Evolutionary conservation across 2,329 filamentous ascomycete genomes (phyloP), one percentile per base, ranked within the genome.

Genomic region (Diaporthe citriasiana): DNA sequence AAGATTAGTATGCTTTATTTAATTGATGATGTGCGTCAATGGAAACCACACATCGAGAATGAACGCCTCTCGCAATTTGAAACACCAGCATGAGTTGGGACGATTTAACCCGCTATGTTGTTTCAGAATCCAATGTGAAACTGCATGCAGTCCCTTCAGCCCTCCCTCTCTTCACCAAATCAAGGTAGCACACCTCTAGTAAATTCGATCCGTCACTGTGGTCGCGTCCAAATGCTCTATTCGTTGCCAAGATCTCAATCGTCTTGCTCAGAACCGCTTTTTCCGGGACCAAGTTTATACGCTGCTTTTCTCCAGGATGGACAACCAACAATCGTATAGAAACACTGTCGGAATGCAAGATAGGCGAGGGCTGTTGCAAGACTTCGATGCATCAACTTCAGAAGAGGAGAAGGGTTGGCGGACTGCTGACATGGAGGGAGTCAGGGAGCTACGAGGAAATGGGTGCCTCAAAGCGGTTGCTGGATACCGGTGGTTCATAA

Each of bases 401-500:
- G 78, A 78, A 65, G 81, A 81, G 57, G 79, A 81, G 65, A 81
- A 82, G 71, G 75, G 76, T 47, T 80, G 80, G 79, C 74, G 75
- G 45, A 60, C 60, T 19, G 72, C 76, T 53, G 69, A 72, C 17
- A 53, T 60, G 60, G 72, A 74, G 35, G 50, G 13, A 51, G 53
- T 70, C 69, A 72, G 71, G 42, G 77, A 71, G 60, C 70, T 50
- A 42, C 53, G 53, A 55, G 33, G 60, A 22, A 73, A 68, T 17
- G 22, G 19, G 19, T 65, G 77, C n/a, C 17, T 53, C 53, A 66
- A 76, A 7, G 56, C 69, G 19, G 66, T 80, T 27, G 76, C 75
- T 30, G 75, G 77, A 17, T 79, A 80, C 74, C 77, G 81, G 45
- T 83, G 81, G 80, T 73, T 81, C 38, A 71, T 84, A 35, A 79